A percentile compares a stretch with the other conserved stretches of the same genome.
Conservation (phyloP, 2,329 filamentous ascomycete genomes). For the Calonectria pauciramosa region DNA sequence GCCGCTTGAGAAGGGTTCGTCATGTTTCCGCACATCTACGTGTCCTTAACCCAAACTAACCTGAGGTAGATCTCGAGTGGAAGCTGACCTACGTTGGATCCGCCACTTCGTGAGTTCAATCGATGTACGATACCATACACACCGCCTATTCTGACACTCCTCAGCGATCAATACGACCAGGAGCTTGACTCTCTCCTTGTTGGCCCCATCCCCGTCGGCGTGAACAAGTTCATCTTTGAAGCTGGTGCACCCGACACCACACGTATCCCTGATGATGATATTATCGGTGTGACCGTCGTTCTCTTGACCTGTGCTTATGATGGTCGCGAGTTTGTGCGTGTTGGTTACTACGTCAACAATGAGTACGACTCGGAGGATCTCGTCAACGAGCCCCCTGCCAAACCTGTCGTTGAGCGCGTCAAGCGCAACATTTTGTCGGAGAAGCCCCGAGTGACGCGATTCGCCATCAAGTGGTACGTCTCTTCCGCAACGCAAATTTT, state of each 20-base stretch:
- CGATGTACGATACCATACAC: slow-evolving; percentile 26
- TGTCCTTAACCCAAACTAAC: slow-evolving; percentile 33
- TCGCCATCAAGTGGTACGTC: slow-evolving; percentile 96
- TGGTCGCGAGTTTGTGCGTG: slow-evolving; percentile 94
- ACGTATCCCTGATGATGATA: slow-evolving; percentile 93
- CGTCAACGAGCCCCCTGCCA: slow-evolving; percentile 88
- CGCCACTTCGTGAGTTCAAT: slow-evolving; percentile 85
- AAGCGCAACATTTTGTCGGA: slow-evolving; percentile 93
- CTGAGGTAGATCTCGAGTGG: slow-evolving; percentile 89
- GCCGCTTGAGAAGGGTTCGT: slow-evolving; percentile 87
- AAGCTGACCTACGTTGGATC: slow-evolving; percentile 99
- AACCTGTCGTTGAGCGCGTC: slow-evolving; percentile 93
- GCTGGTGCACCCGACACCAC: slow-evolving; percentile 91
- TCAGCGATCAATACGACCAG: slow-evolving; percentile 94
- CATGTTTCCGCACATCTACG: background rate
- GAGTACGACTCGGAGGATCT: slow-evolving; percentile 96
- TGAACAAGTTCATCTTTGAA: slow-evolving; percentile 99
- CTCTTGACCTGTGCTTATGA: slow-evolving; percentile 97
- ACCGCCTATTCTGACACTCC: slow-evolving; percentile 38
- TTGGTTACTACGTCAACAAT: slow-evolving; percentile 99
- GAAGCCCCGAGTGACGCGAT: slow-evolving; percentile 97
- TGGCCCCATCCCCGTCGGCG: slow-evolving; percentile 95
- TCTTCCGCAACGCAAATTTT: background rate
- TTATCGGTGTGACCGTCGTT: slow-evolving; percentile 96
- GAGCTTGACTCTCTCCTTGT: slow-evolving; percentile 97